Evolutionary conservation across 2,329 filamentous ascomycete genomes (phyloP).

Genomic region (Tolypocladium amazonense): DNA sequence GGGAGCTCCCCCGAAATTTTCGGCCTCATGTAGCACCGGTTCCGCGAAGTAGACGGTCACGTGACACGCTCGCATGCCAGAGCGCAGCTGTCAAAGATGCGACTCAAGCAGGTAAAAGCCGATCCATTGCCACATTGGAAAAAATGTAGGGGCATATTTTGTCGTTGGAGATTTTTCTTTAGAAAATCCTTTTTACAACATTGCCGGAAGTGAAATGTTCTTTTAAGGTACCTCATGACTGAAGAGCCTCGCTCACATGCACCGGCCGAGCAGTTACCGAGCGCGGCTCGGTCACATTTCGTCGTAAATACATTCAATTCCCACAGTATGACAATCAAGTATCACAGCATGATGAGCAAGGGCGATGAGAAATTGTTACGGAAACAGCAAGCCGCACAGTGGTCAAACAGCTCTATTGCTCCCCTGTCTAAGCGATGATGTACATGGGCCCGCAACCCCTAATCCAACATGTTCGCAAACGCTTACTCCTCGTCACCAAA

Average conservation of each 20-base stretch:
- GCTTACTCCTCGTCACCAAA: slow-evolving; percentile 34
- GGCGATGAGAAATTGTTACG: background rate
- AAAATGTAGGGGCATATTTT: background rate
- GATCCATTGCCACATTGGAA: background rate
- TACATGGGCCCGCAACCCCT: slow-evolving; percentile 24
- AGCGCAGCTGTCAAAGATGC: background rate
- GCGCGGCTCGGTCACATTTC: background rate
- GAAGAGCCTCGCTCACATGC: background rate
- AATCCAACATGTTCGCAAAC: slow-evolving; percentile 14
- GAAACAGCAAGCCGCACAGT: background rate
- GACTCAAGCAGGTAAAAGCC: background rate
- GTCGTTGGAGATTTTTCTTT: background rate
- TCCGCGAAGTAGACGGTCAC: slow-evolving; percentile 10
- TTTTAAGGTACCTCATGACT: background rate
- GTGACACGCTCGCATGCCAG: background rate
- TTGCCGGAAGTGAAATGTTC: background rate
- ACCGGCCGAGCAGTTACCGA: background rate
- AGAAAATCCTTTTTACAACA: background rate
- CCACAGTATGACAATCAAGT: background rate
- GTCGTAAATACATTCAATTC: too few species aligned
- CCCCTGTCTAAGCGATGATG: slow-evolving; percentile 29
- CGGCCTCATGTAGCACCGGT: slow-evolving; percentile 21
- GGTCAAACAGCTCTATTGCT: slow-evolving; percentile 23
- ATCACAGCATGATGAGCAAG: background rate
- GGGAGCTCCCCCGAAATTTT: slow-evolving; percentile 13